Evolutionary conservation across 2,329 filamentous ascomycete genomes (phyloP).

Genomic region (Zymoseptoria tritici): DNA sequence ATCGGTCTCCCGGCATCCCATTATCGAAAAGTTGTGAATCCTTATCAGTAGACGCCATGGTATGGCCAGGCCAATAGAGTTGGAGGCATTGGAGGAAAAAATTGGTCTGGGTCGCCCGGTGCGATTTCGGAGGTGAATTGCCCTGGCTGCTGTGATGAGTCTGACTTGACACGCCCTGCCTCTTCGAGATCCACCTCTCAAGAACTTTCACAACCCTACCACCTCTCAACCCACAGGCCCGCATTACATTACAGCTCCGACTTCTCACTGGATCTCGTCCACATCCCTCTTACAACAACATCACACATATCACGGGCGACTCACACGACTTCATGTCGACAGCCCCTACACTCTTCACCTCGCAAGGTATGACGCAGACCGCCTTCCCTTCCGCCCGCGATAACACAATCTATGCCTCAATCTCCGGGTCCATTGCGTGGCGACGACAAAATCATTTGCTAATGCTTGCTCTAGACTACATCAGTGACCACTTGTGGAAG

Average conservation of each 20-base stretch:
- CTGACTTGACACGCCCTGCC: no score
- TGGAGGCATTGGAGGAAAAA: no score
- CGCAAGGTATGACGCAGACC: constrained; percentile 40
- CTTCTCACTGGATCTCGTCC: not conserved
- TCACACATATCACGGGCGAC: not conserved
- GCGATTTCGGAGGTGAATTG: no score
- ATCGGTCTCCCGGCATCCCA: no score
- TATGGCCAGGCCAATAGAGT: no score
- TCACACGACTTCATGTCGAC: constrained; percentile 35
- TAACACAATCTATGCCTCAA: not conserved
- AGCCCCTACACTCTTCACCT: constrained; percentile 46
- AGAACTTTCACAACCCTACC: no score
- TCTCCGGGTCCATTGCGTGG: not conserved
- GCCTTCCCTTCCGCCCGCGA: constrained; percentile 7
- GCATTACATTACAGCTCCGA: not conserved
- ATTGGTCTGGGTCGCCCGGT: no score
- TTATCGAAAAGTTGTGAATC: no score
- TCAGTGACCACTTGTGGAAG: constrained; percentile 65
- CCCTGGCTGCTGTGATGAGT: no score
- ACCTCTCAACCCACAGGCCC: not conserved
- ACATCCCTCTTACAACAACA: not conserved
- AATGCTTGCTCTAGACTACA: constrained; percentile 46
- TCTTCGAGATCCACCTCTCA: no score
- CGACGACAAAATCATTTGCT: constrained; percentile 4
- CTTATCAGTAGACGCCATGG: no score